A percentile compares a stretch with the other conserved stretches of the same genome.
phyloP scores from a whole-genome alignment of 352 stramenopile genomes.

The Phytophthora kernoviae region DNA sequence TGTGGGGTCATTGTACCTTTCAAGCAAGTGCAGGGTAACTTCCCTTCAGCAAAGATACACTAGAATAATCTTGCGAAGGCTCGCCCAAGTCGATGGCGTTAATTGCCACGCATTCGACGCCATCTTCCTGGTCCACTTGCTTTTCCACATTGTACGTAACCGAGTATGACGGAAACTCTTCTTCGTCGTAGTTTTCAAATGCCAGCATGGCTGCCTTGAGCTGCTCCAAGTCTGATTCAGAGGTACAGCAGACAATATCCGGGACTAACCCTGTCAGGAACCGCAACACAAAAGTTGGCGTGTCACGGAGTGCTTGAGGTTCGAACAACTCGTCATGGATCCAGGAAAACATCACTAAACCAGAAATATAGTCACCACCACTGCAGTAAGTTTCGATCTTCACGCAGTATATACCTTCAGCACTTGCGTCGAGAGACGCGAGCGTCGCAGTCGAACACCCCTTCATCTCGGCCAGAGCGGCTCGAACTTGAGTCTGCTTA shows the following conservation, averaged over 20 bases:
- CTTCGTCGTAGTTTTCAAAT: slow-evolving; percentile 16
- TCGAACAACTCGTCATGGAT: slow-evolving; percentile 56
- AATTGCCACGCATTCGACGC: slow-evolving; percentile 25
- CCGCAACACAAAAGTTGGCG: slow-evolving; percentile 64
- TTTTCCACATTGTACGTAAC: slow-evolving; percentile 51
- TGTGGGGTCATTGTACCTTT: slow-evolving; percentile 18
- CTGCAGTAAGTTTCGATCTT: slow-evolving; percentile 10
- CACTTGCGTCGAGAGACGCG: slow-evolving; percentile 16
- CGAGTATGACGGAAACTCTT: slow-evolving; percentile 33
- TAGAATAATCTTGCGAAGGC: slow-evolving; percentile 8
- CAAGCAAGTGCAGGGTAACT: slow-evolving; percentile 34
- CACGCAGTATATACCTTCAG: slow-evolving; percentile 70
- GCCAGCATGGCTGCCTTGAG: slow-evolving; percentile 13
- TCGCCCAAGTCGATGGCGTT: slow-evolving; percentile 35
- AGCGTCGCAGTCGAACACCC: slow-evolving; percentile 42
- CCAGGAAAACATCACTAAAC: slow-evolving; percentile 70
- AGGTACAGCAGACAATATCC: slow-evolving; percentile 37
- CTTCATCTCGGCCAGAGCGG: slow-evolving; percentile 38
- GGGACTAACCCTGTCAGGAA: slow-evolving; percentile 45
- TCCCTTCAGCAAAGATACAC: slow-evolving; percentile 40
- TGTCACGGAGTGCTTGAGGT: slow-evolving; percentile 46
- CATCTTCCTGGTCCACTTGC: slow-evolving; percentile 59
- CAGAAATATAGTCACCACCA: neutral
- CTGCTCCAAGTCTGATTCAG: slow-evolving; percentile 21
- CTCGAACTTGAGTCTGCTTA: slow-evolving; percentile 54